Evolutionary conservation across 106 monocot genomes (phyloP), one percentile per base, ranked within the genome.

Genomic region (Apostasia ramifera): DNA sequence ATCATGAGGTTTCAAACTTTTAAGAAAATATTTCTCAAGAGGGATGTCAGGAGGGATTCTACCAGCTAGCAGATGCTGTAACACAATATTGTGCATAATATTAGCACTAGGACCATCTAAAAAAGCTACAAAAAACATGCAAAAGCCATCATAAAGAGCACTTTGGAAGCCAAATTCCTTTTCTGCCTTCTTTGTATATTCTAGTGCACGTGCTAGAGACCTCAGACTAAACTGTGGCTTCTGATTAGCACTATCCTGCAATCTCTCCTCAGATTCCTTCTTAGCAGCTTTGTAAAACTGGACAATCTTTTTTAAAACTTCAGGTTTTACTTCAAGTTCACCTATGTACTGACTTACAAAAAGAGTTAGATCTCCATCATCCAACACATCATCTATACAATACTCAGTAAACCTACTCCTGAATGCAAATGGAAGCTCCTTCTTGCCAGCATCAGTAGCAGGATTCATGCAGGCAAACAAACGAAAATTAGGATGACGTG

Each of bases 391-490:
- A 74, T 97, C 97, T 37, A 97, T 87, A 87, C 87, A 97, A 79
- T 81, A 87, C 58, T 97, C 97, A 55, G 85, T 92, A 72, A 97
- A 92, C 59, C 92, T 72, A 72, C 81, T 92, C 66, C 86, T 76
- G 46, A 97, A 85, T 40, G 81, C 76, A 69, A 71, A 79, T 53
- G 97, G 89, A 48, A 97, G 77, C 51, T 97, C 97, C n/a, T 85
- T 67, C 66, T 97, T 97, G 41, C 97, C 97, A 68, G 89, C 84
- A 79, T 97, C 97, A 44, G 89, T 92, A 61, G 92, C 97, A 54
- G 97, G 97, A 85, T 97, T 97, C 97, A 97, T 97, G 76, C 97
- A 97, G 14, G 87, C 86, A 83, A 97, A 97, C 37, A 97, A 63
- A 57, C 97, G 92, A 59, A 97, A 97, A 26, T 47, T 26, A 47